Evolutionary conservation across 768 basidiomycete genomes (phyloP), one percentile per base, ranked within the genome.

Genomic region (Gautieria morchelliformis): DNA sequence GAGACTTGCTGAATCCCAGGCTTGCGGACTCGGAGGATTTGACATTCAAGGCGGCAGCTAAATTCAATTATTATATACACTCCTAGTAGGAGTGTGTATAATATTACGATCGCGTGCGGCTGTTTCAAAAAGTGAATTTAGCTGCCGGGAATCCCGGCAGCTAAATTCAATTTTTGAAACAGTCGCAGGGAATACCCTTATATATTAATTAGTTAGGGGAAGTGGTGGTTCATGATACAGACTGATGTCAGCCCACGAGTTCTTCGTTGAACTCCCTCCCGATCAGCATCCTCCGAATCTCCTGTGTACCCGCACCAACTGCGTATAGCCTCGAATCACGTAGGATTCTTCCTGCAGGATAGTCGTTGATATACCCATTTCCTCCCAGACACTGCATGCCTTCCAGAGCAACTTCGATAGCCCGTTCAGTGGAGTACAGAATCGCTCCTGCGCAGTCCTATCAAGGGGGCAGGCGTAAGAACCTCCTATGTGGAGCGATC

Each of bases 361-460:
- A 97, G 62, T 97, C 93, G 61, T 95, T 95, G 69, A 93, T 93
- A 68, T 95, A 97, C 12, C 93, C 94, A 66, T 96, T 96, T 7
- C 94, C 93, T 51, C 93, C 93, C 44, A 95, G 75, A 65, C 90
- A 93, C 64, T 95, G 93, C 86, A 93, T 92, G 9, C 82, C 89
- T 66, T 94, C 93, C 64, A 90, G 71, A 4, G 93, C 84, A 12
- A 96, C 90, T 68, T 96, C 91, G 22, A 95, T 84, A 24, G 92
- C 88, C 64, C 83, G 86, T 65, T 97, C 94, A 0, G 93, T 93
- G 19, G 92, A 89, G 70, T 94, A 95, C 46, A 97, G 67, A 59
- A 97, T 96, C 1, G 90, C 91, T 17, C 93, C 93, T 9, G 94
- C 94, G 63, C 94, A 97, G 66, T 97, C 94, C 92, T 93, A 66